Evolutionary conservation across 192 early-diverging fungal species (phyloP).

Genomic region (Gaertneriomyces semiglobifer): DNA sequence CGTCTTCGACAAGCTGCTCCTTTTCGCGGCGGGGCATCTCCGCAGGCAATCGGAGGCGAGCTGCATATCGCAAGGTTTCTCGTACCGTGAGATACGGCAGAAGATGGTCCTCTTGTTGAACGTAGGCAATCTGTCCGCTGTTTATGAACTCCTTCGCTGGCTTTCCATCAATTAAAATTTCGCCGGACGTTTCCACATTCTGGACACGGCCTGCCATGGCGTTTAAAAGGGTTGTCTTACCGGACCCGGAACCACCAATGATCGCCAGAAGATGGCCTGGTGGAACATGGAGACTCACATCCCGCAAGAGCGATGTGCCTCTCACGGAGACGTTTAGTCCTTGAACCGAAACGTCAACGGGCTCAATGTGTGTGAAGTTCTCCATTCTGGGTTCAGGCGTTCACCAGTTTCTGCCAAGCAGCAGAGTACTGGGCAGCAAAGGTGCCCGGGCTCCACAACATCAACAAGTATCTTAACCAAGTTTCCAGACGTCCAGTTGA

Average conservation of each 20-base stretch:
- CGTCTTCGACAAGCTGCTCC: constrained; percentile 37
- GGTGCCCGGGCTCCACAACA: too few relatives aligned
- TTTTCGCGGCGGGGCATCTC: constrained; percentile 29
- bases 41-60: constrained; percentile 37
- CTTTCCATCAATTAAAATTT: constrained; percentile 75
- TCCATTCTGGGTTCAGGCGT: neutral
- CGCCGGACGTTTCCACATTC: constrained; percentile 59
- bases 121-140: constrained; percentile 40
- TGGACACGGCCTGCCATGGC: constrained; percentile 58
- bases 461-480: too few relatives aligned
- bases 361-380: constrained; percentile 4
- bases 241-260: constrained; percentile 25
- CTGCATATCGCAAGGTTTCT: constrained; percentile 43
- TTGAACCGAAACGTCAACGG: neutral
- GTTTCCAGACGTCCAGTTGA: too few relatives aligned
- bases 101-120: constrained; percentile 53
- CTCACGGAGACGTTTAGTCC: neutral
- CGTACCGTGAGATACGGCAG: constrained; percentile 33
- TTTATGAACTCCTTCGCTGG: constrained; percentile 33
- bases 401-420: too few relatives aligned
- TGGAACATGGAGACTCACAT: constrained; percentile 32
- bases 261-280: constrained; percentile 38
- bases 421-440: too few relatives aligned
- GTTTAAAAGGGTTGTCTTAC: constrained; percentile 46
- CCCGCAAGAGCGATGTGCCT: constrained; percentile 12